phyloP scores from a whole-genome alignment of 805 yeast species.

The Monosporozyma aquatica region DNA sequence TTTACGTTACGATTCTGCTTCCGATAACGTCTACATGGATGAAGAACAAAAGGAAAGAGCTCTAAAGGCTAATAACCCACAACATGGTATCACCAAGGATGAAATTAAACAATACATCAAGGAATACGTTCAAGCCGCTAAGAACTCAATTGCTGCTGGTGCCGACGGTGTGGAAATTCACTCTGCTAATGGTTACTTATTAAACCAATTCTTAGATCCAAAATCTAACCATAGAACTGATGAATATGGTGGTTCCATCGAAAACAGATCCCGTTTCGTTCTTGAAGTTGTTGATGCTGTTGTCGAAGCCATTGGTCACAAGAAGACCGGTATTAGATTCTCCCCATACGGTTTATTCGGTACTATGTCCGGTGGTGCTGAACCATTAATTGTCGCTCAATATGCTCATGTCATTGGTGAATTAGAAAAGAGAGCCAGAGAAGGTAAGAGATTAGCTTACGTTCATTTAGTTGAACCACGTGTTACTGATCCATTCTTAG shows the following conservation, averaged over 20 bases:
- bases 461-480: constrained; percentile 35
- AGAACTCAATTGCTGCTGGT: constrained; percentile 30
- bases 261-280: constrained; percentile 39
- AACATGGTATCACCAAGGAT: constrained; percentile 26
- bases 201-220: constrained; percentile 47
- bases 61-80: constrained; percentile 24
- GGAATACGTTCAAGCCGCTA: constrained; percentile 41
- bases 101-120: constrained; percentile 36
- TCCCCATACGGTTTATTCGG: constrained; percentile 39
- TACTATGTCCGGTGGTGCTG: constrained; percentile 31
- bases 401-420: constrained; percentile 36
- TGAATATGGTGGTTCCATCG: constrained; percentile 47
- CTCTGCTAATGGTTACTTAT: constrained; percentile 56
- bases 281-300: constrained; percentile 45
- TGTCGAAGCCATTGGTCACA: constrained; percentile 43
- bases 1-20: constrained; percentile 33
- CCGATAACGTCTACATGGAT: constrained; percentile 30
- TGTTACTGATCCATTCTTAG: constrained; percentile 16
- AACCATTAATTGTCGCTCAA: constrained; percentile 33
- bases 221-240: constrained; percentile 40
- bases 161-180: constrained; percentile 62
- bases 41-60: constrained; percentile 33
- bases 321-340: constrained; percentile 39
- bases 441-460: constrained; percentile 35
- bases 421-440: constrained; percentile 33